Evolutionary conservation across 352 stramenopile species (phyloP).

Genomic region (Thalassiosira allenii): DNA sequence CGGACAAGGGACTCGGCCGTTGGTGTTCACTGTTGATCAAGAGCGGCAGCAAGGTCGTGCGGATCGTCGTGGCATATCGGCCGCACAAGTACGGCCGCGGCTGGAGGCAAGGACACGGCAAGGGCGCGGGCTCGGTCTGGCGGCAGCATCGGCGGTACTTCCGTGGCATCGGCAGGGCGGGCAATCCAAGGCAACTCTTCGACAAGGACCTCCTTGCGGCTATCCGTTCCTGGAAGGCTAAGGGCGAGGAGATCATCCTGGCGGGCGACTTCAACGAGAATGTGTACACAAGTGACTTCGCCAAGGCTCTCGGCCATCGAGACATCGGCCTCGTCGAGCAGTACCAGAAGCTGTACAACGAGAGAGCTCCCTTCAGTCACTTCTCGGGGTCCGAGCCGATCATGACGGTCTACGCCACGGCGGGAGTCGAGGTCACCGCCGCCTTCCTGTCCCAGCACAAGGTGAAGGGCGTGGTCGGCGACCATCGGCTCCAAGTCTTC

Average conservation of each 20-base stretch:
- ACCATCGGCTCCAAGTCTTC: neutral
- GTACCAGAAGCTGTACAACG: neutral
- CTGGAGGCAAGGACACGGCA: neutral
- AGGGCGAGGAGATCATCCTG: conserved; percentile 42
- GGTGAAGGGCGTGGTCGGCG: neutral
- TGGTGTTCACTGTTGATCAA: neutral
- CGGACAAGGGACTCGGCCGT: no score
- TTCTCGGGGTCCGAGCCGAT: neutral
- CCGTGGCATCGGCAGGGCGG: neutral
- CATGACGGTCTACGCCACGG: neutral
- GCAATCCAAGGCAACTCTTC: neutral
- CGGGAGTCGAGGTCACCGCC: neutral
- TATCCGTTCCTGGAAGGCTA: conserved; percentile 13
- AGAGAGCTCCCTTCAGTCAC: neutral
- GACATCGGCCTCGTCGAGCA: conserved; percentile 22
- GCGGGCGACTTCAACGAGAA: conserved; percentile 47
- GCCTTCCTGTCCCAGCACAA: neutral
- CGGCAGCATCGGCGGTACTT: neutral
- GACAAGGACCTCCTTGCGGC: neutral
- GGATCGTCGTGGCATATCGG: neutral
- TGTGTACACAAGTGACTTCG: conserved; percentile 11
- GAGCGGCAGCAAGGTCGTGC: neutral
- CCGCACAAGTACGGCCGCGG: neutral
- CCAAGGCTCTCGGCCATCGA: neutral
- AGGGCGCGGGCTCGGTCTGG: neutral